phyloP scores from a whole-genome alignment of 2,329 filamentous ascomycete genomes.

The Alternaria brassicae region DNA sequence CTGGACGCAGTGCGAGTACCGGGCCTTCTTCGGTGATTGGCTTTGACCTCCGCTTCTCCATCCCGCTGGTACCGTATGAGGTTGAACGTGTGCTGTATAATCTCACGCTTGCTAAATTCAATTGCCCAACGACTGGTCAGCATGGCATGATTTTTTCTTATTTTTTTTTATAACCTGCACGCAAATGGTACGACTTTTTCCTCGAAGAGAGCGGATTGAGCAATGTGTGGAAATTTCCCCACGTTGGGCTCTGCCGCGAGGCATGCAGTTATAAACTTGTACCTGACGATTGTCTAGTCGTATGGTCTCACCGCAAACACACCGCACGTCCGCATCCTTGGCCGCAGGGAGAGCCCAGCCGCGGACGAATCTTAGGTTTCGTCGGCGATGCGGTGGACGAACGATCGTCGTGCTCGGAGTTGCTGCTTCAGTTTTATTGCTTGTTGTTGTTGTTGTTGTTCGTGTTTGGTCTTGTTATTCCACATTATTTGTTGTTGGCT shows the following conservation, averaged over 20 bases:
- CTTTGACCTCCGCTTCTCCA: conserved; percentile 3
- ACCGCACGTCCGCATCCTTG: not conserved
- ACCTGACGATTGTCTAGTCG: not conserved
- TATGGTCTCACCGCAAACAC: not conserved
- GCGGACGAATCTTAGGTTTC: not conserved
- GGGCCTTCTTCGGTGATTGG: conserved; percentile 2
- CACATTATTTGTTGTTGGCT: too few species aligned
- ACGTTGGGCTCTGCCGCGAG: not conserved
- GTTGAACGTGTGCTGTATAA: not conserved
- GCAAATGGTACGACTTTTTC: not conserved
- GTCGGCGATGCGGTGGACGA: not conserved
- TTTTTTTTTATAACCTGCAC: too few species aligned
- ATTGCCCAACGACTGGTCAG: not conserved
- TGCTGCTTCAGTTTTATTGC: too few species aligned
- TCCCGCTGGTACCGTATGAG: not conserved
- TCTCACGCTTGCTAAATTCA: not conserved
- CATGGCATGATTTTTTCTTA: not conserved
- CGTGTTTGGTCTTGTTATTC: too few species aligned
- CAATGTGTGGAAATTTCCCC: not conserved
- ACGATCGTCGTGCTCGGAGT: conserved; percentile 1
- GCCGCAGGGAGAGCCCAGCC: not conserved
- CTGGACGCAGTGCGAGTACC: not conserved
- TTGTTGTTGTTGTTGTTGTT: too few species aligned
- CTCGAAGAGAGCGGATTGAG: not conserved
- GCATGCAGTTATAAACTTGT: not conserved